Percentiles rank a stretch among this genome's conserved stretches.
These are phyloP conservation scores for Enterocytospora artemiae DNA, from an alignment of 371 early-diverging fungal genomes.

Conservation along the genomic window DNA sequence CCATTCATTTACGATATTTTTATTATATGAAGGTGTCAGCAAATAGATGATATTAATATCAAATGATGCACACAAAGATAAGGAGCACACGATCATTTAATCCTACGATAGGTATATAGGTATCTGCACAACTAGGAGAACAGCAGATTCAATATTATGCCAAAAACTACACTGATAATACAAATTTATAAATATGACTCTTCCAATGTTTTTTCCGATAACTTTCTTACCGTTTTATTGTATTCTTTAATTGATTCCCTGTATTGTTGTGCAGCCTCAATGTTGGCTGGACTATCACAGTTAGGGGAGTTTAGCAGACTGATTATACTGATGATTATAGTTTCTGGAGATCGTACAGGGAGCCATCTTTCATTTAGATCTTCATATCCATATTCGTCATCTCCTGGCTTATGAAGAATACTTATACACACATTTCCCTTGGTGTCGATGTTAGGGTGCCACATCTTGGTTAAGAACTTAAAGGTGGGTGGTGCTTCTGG, in stretches of 20 bases:
- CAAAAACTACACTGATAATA: too few species aligned
- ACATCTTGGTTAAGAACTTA: slow-evolving; percentile 73
- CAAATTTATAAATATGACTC: slow-evolving; percentile 1
- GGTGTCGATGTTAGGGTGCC: slow-evolving; percentile 79
- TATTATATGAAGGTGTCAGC: too few species aligned
- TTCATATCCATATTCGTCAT: slow-evolving; percentile 81
- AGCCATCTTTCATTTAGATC: slow-evolving; percentile 77
- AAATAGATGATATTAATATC: too few species aligned
- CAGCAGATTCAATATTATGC: not conserved
- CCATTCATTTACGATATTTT: too few species aligned
- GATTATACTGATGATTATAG: slow-evolving; percentile 57
- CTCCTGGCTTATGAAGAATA: slow-evolving; percentile 59
- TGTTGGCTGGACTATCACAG: slow-evolving; percentile 59
- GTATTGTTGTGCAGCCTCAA: slow-evolving; percentile 58
- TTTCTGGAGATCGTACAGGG: slow-evolving; percentile 68
- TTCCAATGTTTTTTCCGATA: slow-evolving; percentile 15
- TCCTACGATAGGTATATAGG: too few species aligned
- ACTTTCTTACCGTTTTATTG: slow-evolving; percentile 65
- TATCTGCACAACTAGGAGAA: not conserved
- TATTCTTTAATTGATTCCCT: slow-evolving; percentile 62
- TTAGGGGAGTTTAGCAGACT: slow-evolving; percentile 59
- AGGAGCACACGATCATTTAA: too few species aligned
- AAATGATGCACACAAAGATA: too few species aligned
- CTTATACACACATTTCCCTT: slow-evolving; percentile 59
- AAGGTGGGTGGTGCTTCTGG: slow-evolving; percentile 73